Evolutionary conservation across 352 stramenopile species (phyloP).

Genomic region (Globisporangium irregulare): DNA sequence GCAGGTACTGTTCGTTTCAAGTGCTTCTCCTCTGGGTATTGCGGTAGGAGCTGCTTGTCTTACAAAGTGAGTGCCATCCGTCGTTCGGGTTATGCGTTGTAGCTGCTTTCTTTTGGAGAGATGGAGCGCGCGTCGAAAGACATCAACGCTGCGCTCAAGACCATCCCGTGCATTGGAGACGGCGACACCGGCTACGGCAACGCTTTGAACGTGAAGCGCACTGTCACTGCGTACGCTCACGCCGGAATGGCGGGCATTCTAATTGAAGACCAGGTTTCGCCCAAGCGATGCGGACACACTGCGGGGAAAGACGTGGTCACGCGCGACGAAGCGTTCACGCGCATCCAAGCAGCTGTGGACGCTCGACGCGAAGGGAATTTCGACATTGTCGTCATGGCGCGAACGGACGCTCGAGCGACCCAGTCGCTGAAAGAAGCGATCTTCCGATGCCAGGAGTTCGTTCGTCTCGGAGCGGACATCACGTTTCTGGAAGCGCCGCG

Average conservation of each 20-base stretch:
- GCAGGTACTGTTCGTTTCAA: constrained; percentile 42
- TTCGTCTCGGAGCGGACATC: constrained; percentile 90
- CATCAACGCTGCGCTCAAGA: constrained; percentile 39
- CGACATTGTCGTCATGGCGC: constrained; percentile 92
- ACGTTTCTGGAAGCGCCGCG: constrained; percentile 94
- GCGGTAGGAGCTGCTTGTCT: neutral
- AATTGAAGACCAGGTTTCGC: constrained; percentile 93
- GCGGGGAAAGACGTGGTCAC: constrained; percentile 87
- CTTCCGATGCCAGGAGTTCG: constrained; percentile 89
- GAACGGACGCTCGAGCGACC: constrained; percentile 90
- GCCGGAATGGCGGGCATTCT: constrained; percentile 92
- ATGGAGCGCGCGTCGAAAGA: constrained; percentile 43
- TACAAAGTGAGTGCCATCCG: neutral
- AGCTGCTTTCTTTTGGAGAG: constrained; percentile 66
- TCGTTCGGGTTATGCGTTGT: neutral
- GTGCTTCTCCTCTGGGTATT: neutral
- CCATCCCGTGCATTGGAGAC: constrained; percentile 76
- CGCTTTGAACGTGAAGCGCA: constrained; percentile 92
- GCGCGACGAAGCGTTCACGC: constrained; percentile 82
- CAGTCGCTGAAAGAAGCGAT: constrained; percentile 92
- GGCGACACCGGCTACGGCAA: constrained; percentile 93
- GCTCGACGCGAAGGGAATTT: constrained; percentile 79
- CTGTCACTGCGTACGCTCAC: constrained; percentile 86
- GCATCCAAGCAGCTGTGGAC: constrained; percentile 89
- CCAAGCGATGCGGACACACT: constrained; percentile 93